Percentiles rank a stretch among this genome's conserved stretches.
Conservation (phyloP, 306 rosid genomes). For the Cyamopsis tetragonoloba region DNA sequence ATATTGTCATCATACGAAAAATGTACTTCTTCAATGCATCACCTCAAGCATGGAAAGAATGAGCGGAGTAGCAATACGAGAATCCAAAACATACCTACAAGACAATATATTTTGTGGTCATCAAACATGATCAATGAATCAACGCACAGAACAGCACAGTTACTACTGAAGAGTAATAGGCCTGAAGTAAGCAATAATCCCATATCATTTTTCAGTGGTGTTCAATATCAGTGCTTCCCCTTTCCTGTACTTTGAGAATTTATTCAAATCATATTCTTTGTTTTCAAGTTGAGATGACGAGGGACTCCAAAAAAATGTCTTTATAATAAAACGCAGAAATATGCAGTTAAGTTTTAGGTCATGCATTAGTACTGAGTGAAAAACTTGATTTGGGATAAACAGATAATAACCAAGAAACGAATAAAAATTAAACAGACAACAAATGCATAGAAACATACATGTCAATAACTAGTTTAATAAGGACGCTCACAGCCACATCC, state of each 20-base stretch:
- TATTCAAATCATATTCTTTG: neutral
- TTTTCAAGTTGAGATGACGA: neutral
- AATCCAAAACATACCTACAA: slow-evolving; percentile 77
- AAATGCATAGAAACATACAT: slow-evolving; percentile 53
- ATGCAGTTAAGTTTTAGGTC: neutral
- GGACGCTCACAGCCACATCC: slow-evolving; percentile 93
- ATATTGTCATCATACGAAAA: neutral
- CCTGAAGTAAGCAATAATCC: slow-evolving; percentile 3
- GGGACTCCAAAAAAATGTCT: neutral
- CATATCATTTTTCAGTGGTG: neutral
- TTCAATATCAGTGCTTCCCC: neutral
- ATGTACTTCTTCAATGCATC: slow-evolving; percentile 14
- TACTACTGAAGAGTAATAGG: no score
- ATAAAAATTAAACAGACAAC: slow-evolving; percentile 17
- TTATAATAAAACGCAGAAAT: neutral
- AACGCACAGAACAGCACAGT: slow-evolving; percentile 15
- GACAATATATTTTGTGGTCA: slow-evolving; percentile 23
- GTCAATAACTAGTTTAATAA: slow-evolving; percentile 82
- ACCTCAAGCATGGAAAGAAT: slow-evolving; percentile 87
- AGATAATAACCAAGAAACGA: neutral
- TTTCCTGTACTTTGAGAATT: neutral
- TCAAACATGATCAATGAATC: slow-evolving; percentile 13
- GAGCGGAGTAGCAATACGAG: slow-evolving; percentile 80
- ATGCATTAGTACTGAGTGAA: neutral
- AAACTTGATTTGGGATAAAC: neutral